Percentiles rank a stretch among this genome's conserved stretches.
Conservation (phyloP, 179 eudicot genomes). For the Spinacia oleracea region DNA sequence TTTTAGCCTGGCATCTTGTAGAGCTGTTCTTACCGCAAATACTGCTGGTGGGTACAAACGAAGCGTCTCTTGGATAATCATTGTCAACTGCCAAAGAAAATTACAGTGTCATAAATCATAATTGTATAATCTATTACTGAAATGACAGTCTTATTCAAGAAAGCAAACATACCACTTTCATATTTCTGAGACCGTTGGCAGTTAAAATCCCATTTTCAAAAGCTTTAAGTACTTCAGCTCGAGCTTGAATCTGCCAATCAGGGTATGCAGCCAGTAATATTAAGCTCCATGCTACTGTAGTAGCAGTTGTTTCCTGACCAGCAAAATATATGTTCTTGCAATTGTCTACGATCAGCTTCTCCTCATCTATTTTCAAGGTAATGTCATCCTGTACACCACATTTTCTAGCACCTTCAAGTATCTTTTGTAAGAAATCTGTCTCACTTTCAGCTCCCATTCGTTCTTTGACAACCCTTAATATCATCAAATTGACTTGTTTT, state of each 20-base stretch:
- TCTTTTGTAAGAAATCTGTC: constrained; percentile 53
- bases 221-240: constrained; percentile 45
- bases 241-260: constrained; percentile 60
- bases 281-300: constrained; percentile 49
- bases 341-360: constrained; percentile 46
- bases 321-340: constrained; percentile 66
- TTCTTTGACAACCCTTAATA: constrained; percentile 47
- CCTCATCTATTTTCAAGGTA: constrained; percentile 28
- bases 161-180: constrained; percentile 45
- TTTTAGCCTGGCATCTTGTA: constrained; percentile 49
- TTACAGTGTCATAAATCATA: background rate
- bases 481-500: constrained; percentile 48
- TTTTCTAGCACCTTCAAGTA: constrained; percentile 54
- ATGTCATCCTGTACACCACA: constrained; percentile 26
- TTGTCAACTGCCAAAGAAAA: constrained; percentile 31
- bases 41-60: constrained; percentile 62
- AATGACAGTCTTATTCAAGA: background rate
- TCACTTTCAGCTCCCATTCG: constrained; percentile 37
- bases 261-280: constrained; percentile 50
- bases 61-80: constrained; percentile 69
- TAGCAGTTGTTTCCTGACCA: constrained; percentile 60
- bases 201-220: constrained; percentile 35
- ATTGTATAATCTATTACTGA: background rate
- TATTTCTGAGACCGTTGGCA: constrained; percentile 35
- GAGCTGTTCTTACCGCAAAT: constrained; percentile 54